Conservation (phyloP, 495 filamentous ascomycete species). For the Hypoxylon perforatum region DNA sequence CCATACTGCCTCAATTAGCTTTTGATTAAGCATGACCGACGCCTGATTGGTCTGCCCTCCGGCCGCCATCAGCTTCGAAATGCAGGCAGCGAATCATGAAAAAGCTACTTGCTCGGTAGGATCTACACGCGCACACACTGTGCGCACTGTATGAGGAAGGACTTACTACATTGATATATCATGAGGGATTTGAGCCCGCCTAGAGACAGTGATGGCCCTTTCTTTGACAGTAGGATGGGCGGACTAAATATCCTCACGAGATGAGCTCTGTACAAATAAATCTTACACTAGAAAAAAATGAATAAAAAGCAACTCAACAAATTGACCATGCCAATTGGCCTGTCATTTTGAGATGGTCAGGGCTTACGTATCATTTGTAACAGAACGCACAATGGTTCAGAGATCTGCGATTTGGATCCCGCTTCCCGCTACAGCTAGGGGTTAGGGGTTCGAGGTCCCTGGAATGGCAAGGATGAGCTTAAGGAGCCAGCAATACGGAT, state of each 20-base stretch:
- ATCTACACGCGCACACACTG: slow-evolving; percentile 31
- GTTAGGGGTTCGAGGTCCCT: slow-evolving; percentile 10
- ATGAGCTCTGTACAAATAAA: too few species aligned
- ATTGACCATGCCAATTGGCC: neutral
- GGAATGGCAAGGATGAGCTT: slow-evolving; percentile 28
- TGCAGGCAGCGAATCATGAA: slow-evolving; percentile 26
- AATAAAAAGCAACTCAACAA: neutral
- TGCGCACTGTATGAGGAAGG: slow-evolving; percentile 14
- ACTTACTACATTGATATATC: slow-evolving; percentile 27
- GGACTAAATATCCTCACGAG: too few species aligned
- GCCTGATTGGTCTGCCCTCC: slow-evolving; percentile 34
- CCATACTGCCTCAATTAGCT: slow-evolving; percentile 31
- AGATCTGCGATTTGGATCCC: slow-evolving; percentile 42
- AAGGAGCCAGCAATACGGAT: slow-evolving; percentile 16
- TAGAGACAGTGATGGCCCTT: slow-evolving; percentile 6
- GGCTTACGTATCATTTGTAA: slow-evolving; percentile 32
- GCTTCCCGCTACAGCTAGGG: slow-evolving; percentile 33
- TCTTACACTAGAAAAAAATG: too few species aligned
- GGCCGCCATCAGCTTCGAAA: slow-evolving; percentile 36
- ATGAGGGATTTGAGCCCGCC: slow-evolving; percentile 21
- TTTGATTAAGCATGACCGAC: slow-evolving; percentile 16
- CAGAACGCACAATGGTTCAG: slow-evolving; percentile 22
- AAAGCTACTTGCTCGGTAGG: slow-evolving; percentile 8
- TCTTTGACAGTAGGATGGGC: neutral
- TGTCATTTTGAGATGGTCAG: neutral